A percentile compares a stretch with the other conserved stretches of the same genome.
These are phyloP conservation scores for Exophiala aquamarina DNA, from an alignment of 2,329 filamentous ascomycete species.

Conservation along the genomic window DNA sequence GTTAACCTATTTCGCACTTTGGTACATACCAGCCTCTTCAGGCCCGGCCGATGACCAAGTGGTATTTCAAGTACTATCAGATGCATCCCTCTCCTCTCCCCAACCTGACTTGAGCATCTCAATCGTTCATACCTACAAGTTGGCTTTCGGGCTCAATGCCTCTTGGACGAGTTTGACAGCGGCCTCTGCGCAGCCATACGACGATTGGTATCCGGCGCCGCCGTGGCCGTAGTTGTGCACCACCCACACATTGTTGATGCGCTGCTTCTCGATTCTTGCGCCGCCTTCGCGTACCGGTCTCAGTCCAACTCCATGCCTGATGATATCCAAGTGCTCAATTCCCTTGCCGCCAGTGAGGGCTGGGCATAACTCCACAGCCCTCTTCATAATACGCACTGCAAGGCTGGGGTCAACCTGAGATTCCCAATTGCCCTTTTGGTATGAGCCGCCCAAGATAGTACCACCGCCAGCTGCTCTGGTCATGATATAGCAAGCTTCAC, in stretches of 20 bases:
- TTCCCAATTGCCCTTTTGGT: slow-evolving; percentile 79
- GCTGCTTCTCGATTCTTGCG: slow-evolving; percentile 72
- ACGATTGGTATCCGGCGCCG: slow-evolving; percentile 62
- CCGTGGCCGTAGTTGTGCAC: slow-evolving; percentile 62
- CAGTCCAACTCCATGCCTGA: slow-evolving; percentile 80
- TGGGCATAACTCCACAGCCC: slow-evolving; percentile 66
- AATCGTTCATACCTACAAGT: slow-evolving; percentile 3
- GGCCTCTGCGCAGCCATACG: slow-evolving; percentile 68
- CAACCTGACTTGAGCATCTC: too few relatives aligned
- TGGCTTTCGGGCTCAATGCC: slow-evolving; percentile 30
- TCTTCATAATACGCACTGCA: slow-evolving; percentile 80
- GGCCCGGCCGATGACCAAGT: too few relatives aligned
- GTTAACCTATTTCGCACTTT: too few relatives aligned
- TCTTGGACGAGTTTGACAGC: slow-evolving; percentile 67
- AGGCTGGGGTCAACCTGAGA: slow-evolving; percentile 74
- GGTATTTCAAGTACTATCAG: too few relatives aligned
- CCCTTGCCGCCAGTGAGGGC: slow-evolving; percentile 65
- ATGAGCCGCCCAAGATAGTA: slow-evolving; percentile 81
- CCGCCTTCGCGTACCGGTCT: slow-evolving; percentile 73
- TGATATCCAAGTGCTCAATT: slow-evolving; percentile 69
- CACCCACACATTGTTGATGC: slow-evolving; percentile 63
- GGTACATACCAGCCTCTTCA: too few relatives aligned
- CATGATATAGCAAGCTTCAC: slow-evolving; percentile 81
- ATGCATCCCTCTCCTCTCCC: too few relatives aligned
- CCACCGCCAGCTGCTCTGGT: slow-evolving; percentile 74